Percentiles rank a stretch among this genome's conserved stretches.
Conservation (phyloP, 2,329 filamentous ascomycete genomes). For the Calonectria pteridis region DNA sequence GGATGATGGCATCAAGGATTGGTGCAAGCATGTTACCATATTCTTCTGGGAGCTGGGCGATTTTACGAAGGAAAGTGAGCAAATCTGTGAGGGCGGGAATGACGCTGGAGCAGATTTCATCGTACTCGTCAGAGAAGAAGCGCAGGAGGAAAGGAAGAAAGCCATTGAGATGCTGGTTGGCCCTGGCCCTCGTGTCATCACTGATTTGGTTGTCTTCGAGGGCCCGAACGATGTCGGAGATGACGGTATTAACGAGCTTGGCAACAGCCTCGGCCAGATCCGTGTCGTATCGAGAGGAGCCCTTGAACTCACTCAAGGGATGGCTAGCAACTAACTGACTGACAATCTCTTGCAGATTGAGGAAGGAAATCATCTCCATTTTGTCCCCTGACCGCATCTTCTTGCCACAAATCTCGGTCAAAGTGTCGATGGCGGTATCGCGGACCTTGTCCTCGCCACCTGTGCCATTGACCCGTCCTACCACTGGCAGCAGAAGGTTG, state of each 20-base stretch:
- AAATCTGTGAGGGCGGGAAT: constrained; percentile 94
- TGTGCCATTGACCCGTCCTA: constrained; percentile 77
- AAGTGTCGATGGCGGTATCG: constrained; percentile 91
- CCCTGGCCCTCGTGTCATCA: constrained; percentile 76
- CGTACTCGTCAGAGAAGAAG: constrained; percentile 98
- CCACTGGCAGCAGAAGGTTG: constrained; percentile 84
- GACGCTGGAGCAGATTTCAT: constrained; percentile 96
- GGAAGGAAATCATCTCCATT: constrained; percentile 90
- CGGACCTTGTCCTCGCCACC: constrained; percentile 82
- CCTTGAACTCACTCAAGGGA: constrained; percentile 81
- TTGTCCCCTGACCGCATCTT: constrained; percentile 98
- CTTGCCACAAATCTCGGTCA: constrained; percentile 96
- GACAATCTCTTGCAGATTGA: constrained; percentile 89
- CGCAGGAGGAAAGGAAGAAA: constrained; percentile 91
- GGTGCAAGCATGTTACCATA: constrained; percentile 88
- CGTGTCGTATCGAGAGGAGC: constrained; percentile 90
- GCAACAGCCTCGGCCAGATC: constrained; percentile 96
- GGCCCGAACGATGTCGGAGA: constrained; percentile 88
- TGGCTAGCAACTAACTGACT: constrained; percentile 87
- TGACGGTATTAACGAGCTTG: constrained; percentile 92
- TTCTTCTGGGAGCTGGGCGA: constrained; percentile 77
- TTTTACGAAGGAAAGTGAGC: constrained; percentile 88
- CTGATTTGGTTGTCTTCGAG: constrained; percentile 77
- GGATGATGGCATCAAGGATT: constrained; percentile 90
- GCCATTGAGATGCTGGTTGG: constrained; percentile 83